Evolutionary conservation across 2,329 filamentous ascomycete species (phyloP), one percentile per base, ranked within the genome.

Genomic region (Aspergillus proliferans): DNA sequence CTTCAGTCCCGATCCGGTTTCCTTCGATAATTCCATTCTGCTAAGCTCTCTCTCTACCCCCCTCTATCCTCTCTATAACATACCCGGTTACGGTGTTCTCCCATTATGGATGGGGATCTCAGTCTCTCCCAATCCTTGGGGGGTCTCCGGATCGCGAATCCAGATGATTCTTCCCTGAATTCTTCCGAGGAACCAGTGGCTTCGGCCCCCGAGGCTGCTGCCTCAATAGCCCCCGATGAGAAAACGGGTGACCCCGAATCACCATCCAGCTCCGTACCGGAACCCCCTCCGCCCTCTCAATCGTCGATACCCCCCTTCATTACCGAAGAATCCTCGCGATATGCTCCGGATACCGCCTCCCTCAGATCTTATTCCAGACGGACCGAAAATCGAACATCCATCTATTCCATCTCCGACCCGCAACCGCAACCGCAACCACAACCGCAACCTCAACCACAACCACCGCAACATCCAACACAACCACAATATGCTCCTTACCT

Each of bases 131-230:
- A 91, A 75, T 88, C 89, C 65, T 80, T 97, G 64, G 93, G 93
- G 65, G 92, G 92, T 63, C 78, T 98, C 71, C 88, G 92, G 69
- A 97, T 98, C 70, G 92, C 93, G 62, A 98, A 97, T 71, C 92
- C 92, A 48, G 91, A 96, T 74, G 84, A 93, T 73, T 79, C 81
- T 52, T 75, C 75, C 52, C 57, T 69, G 47, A 63, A 65, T 53
- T 65, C 62, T 42, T 62, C 67, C 24, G 65, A 71, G 48, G 66
- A 67, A 52, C 56, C 65, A 50, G 46, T 51, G n/a, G 57, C 56
- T 41, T 52, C 59, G n/a, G 52, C 52, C 50, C 58, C 49, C 48
- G 49, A 39, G 26, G 55, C 58, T 56, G 52, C 53, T 55, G 62
- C 59, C 41, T 56, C 55, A 21, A 19, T 18, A 53, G 51, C 57